Percentiles rank a stretch among this genome's conserved stretches.
These are phyloP conservation scores for Cryptococcus wingfieldii DNA, from an alignment of 1,284 basidiomycete species.

Conservation along the genomic window DNA sequence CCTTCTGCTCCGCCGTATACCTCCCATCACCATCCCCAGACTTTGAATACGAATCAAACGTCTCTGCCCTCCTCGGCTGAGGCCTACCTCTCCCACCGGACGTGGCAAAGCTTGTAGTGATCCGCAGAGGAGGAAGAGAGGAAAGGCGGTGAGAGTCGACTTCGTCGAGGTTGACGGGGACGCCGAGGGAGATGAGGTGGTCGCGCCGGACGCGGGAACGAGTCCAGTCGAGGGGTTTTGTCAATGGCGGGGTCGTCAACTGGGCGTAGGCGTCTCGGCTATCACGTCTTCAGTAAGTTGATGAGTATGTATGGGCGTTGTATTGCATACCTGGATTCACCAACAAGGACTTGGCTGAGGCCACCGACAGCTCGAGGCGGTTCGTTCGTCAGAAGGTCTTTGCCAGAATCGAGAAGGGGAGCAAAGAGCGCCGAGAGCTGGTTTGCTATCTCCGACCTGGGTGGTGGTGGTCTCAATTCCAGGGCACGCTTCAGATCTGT, in stretches of 20 bases:
- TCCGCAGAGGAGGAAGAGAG: constrained; percentile 70
- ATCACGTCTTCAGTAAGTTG: constrained; percentile 3
- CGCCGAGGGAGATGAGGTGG: constrained; percentile 80
- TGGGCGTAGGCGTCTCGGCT: constrained; percentile 73
- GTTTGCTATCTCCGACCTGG: constrained; percentile 56
- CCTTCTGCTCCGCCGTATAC: constrained; percentile 11
- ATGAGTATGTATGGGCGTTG: not conserved
- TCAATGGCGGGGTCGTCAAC: constrained; percentile 51
- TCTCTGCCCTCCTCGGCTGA: constrained; percentile 8
- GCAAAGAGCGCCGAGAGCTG: constrained; percentile 64
- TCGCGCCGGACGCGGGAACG: constrained; percentile 80
- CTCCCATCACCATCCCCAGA: not conserved
- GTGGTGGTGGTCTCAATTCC: constrained; percentile 61
- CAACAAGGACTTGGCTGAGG: constrained; percentile 67
- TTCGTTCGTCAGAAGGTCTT: constrained; percentile 61
- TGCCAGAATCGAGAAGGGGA: constrained; percentile 56
- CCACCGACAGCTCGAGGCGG: constrained; percentile 74
- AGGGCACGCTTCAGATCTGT: constrained; percentile 56
- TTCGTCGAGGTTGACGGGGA: constrained; percentile 90
- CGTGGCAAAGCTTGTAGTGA: constrained; percentile 56
- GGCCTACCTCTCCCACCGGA: constrained; percentile 1
- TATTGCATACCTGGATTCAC: constrained; percentile 58
- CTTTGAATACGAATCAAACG: constrained; percentile 5
- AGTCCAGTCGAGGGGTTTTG: constrained; percentile 81
- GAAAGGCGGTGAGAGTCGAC: constrained; percentile 67